Evolutionary conservation across 73 alveolate species (phyloP).

Genomic region (Paramecium sexaurelia): DNA sequence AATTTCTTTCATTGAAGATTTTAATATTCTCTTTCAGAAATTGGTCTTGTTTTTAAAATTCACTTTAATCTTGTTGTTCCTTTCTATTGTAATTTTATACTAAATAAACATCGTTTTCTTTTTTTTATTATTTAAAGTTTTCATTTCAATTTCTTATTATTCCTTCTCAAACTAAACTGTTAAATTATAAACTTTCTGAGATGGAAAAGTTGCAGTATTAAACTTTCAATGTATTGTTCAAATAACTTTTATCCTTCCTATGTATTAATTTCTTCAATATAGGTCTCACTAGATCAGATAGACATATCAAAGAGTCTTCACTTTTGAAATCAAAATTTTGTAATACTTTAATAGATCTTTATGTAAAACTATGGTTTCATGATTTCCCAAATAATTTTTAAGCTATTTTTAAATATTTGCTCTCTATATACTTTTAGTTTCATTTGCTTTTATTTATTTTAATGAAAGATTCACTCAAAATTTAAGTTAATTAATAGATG

Average conservation of each 20-base stretch:
- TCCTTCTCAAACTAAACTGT: constrained; percentile 53
- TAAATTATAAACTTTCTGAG: constrained; percentile 55
- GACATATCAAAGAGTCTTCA: constrained; percentile 63
- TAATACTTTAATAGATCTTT: constrained; percentile 19
- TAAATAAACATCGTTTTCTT: not conserved
- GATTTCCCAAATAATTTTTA: constrained; percentile 20
- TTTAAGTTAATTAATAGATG: not conserved
- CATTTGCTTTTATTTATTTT: too few species aligned
- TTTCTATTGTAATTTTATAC: not conserved
- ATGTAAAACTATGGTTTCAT: constrained; percentile 43
- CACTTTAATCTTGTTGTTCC: constrained; percentile 39
- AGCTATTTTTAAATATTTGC: not conserved
- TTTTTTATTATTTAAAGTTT: not conserved
- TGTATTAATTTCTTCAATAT: constrained; percentile 51
- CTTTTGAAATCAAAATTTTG: constrained; percentile 55
- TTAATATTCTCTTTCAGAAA: constrained; percentile 28
- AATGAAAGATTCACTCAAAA: not conserved
- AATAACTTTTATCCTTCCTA: constrained; percentile 55
- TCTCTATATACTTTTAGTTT: not conserved
- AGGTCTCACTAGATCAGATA: constrained; percentile 45
- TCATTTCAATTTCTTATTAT: constrained; percentile 31
- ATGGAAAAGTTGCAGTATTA: constrained; percentile 68
- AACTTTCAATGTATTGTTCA: constrained; percentile 64
- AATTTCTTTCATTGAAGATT: constrained; percentile 28
- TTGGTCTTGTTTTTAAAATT: not conserved